phyloP scores from a whole-genome alignment of 768 basidiomycete genomes.

The Amanita thiersii region DNA sequence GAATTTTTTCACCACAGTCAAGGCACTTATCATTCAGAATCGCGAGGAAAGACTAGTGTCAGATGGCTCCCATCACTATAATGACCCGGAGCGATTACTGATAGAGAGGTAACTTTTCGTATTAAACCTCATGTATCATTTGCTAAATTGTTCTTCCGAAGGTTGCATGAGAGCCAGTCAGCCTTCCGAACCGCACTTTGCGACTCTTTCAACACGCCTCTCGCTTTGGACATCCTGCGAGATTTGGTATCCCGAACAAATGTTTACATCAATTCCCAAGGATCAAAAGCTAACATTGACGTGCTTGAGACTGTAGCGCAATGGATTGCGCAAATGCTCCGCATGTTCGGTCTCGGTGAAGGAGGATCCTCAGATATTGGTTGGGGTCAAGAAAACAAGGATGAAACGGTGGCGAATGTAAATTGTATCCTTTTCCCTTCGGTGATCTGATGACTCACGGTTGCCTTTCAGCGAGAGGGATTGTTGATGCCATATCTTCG shows the following conservation, averaged over 20 bases:
- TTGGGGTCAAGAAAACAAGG: constrained; percentile 67
- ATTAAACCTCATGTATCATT: neutral
- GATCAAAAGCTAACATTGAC: constrained; percentile 48
- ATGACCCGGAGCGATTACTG: constrained; percentile 61
- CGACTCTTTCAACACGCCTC: constrained; percentile 96
- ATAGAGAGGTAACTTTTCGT: constrained; percentile 42
- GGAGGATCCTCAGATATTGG: constrained; percentile 63
- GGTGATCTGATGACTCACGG: constrained; percentile 9
- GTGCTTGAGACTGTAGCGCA: constrained; percentile 56
- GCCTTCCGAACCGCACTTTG: constrained; percentile 82
- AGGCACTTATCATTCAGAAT: constrained; percentile 63
- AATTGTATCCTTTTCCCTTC: constrained; percentile 16
- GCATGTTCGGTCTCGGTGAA: constrained; percentile 74
- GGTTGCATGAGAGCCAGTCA: constrained; percentile 66
- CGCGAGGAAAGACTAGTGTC: constrained; percentile 37
- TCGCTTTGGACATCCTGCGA: constrained; percentile 65
- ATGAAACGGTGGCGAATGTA: constrained; percentile 43
- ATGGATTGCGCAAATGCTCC: constrained; percentile 69
- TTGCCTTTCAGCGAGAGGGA: constrained; percentile 60
- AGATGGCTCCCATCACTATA: constrained; percentile 60
- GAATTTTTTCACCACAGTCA: constrained; percentile 92
- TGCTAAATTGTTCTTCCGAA: constrained; percentile 21
- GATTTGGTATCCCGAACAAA: constrained; percentile 83
- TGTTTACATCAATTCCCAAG: constrained; percentile 72
- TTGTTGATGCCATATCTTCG: constrained; percentile 85